These are phyloP conservation scores for Xylariomycetidae sp. DNA, from an alignment of 2,329 filamentous ascomycete species.

Conservation along the genomic window DNA sequence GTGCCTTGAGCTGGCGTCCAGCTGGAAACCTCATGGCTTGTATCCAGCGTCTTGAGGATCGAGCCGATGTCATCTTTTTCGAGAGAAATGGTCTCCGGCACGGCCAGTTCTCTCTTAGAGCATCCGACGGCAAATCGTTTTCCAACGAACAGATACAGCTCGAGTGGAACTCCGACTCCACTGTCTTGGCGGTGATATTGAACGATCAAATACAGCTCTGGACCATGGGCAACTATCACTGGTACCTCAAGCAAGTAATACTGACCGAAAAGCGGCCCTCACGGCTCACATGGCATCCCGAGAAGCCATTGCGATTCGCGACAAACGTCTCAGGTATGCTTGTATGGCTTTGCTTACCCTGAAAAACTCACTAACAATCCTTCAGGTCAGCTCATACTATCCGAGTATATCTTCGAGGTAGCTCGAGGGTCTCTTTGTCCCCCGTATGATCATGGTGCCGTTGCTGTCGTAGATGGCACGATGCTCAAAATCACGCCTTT, in stretches of 20 bases:
- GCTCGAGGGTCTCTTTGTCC: constrained; percentile 62
- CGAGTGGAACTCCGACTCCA: constrained; percentile 89
- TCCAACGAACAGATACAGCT: constrained; percentile 57
- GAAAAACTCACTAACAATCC: constrained; percentile 12
- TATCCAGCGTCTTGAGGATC: constrained; percentile 63
- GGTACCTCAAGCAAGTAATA: constrained; percentile 93
- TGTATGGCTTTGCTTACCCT: too few species aligned
- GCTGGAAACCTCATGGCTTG: constrained; percentile 86
- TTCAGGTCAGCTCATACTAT: constrained; percentile 44
- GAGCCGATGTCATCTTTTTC: constrained; percentile 86
- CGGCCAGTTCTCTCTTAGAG: constrained; percentile 80
- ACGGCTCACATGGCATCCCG: constrained; percentile 71
- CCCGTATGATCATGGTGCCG: constrained; percentile 71
- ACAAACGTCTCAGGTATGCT: constrained; percentile 44
- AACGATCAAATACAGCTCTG: constrained; percentile 77
- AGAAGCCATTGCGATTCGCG: constrained; percentile 67
- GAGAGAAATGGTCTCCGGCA: constrained; percentile 97
- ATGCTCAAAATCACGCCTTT: constrained; percentile 80
- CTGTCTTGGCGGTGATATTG: constrained; percentile 76
- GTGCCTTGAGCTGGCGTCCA: constrained; percentile 83
- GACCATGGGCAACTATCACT: constrained; percentile 97
- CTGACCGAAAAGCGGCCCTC: constrained; percentile 31
- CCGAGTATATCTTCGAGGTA: constrained; percentile 64
- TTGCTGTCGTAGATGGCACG: constrained; percentile 79
- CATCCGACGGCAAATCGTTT: constrained; percentile 49